Base-by-base conservation (phyloP, 768 basidiomycete genomes). In the Russula sp. region DNA sequence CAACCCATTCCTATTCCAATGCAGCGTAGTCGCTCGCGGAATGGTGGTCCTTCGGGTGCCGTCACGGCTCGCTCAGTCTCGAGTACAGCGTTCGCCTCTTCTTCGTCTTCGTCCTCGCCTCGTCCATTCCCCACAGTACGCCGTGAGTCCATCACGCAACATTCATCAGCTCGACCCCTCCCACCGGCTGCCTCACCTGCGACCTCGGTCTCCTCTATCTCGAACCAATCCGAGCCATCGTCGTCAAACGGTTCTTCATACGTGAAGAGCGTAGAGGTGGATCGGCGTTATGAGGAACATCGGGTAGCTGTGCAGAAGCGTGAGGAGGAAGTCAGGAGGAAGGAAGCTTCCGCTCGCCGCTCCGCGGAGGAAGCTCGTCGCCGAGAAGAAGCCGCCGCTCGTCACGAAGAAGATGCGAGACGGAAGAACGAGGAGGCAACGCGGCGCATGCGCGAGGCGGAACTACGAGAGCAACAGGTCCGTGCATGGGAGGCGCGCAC, bases 1-100 rank as follows among this genome's bases (percentile, higher is more conserved):
- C 61, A 63, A 34, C 61, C 61, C 18, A 63, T 63, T 34, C 61
- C 57, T 13, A 63, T 63, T 20, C 61, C 61, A 18, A n/a, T 54
- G 11, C 57, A 63, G 11, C 61, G 57, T 11, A 59, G 8, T 20
- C 41, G 46, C 22, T 63, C 61, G 3, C 61, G 61, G 38, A 63
- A 52, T 16, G 47, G 53, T 11, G 47, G 25, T 11, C 60, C 49
- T 18, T 57, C 39, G 16, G 46, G 52, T 29, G 52, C 57, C 34
- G 25, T 32, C 18, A 8, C 57, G 2, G 32, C 29, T 39, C 57
- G 52, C 18, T 59, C 62, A 11, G 39, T 49, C 46, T 52, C 61
- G 6, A 53, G 29, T 42, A 32, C 43, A 3, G 16, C 36, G 13
- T 48, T 48, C 43, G 51, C 57, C 0, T 53, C 61, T 6, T 47